Conservation (phyloP, 805 yeast genomes). For the Metschnikowia picachoensis region DNA sequence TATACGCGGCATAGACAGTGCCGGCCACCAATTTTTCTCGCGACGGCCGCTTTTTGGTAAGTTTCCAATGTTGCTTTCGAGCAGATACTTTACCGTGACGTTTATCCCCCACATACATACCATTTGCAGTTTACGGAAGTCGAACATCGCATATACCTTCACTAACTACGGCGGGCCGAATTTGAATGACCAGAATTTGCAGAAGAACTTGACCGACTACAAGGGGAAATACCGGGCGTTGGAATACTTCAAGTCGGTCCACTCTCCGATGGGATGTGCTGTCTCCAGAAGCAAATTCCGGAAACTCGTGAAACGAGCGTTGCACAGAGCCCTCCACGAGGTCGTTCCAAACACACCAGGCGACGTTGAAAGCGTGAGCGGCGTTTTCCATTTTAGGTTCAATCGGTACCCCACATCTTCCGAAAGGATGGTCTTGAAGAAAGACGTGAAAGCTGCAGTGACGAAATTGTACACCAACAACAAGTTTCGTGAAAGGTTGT, state of each 20-base stretch:
- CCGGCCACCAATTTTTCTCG: slow-evolving; percentile 17
- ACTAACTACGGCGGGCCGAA: slow-evolving; percentile 26
- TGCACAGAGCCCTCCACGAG: slow-evolving; percentile 11
- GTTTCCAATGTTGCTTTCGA: slow-evolving; percentile 18
- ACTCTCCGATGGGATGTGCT: slow-evolving; percentile 33
- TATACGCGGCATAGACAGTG: slow-evolving; percentile 32
- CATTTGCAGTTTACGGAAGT: slow-evolving; percentile 30
- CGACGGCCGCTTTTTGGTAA: slow-evolving; percentile 8
- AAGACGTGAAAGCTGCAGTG: slow-evolving; percentile 9
- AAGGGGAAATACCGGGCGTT: slow-evolving; percentile 25
- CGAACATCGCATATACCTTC: slow-evolving; percentile 35
- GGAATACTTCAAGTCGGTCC: slow-evolving; percentile 22
- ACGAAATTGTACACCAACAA: slow-evolving; percentile 7
- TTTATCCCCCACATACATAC: slow-evolving; percentile 31
- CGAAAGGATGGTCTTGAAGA: slow-evolving; percentile 3
- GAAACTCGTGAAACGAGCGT: slow-evolving; percentile 32
- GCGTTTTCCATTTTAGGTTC: slow-evolving; percentile 15
- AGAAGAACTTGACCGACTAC: slow-evolving; percentile 21
- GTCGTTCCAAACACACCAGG: slow-evolving; percentile 3
- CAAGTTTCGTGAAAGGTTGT: not conserved
- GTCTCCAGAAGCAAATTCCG: slow-evolving; percentile 26
- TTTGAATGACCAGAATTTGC: slow-evolving; percentile 26
- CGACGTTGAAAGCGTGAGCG: slow-evolving; percentile 12
- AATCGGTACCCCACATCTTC: slow-evolving; percentile 5
- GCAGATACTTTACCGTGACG: slow-evolving; percentile 23